phyloP scores from a whole-genome alignment of 139 green algal species.

The Auxenochlorella pyrenoidosa region DNA sequence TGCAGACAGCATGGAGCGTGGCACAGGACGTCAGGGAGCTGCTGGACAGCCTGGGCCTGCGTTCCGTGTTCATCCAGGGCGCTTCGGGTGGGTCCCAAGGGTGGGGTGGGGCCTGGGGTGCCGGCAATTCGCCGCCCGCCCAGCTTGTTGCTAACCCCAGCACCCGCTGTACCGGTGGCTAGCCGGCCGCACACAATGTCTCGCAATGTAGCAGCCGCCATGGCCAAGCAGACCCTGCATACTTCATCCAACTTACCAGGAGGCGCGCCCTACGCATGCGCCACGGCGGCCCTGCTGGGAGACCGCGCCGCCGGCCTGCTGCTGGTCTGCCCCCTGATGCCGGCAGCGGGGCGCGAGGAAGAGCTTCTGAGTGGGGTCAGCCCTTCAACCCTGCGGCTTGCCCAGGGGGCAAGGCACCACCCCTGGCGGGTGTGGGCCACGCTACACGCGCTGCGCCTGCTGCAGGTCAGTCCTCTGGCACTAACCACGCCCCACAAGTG shows the following conservation, averaged over 20 bases:
- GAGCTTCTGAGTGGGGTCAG: background rate
- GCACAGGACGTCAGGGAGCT: conserved; percentile 12
- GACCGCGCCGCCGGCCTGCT: conserved; percentile 18
- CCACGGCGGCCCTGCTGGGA: background rate
- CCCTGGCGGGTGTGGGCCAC: conserved; percentile 22
- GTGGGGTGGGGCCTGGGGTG: background rate
- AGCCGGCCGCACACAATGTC: no score
- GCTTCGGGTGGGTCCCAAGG: background rate
- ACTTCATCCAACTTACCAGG: background rate
- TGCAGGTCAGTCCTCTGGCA: background rate
- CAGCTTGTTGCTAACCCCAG: no score
- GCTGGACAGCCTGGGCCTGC: conserved; percentile 18
- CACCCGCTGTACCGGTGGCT: no score
- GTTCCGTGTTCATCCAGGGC: background rate
- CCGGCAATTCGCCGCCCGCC: no score
- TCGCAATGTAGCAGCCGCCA: no score
- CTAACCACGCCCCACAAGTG: no score
- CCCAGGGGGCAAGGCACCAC: background rate
- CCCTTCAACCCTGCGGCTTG: background rate
- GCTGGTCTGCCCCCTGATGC: conserved; percentile 31
- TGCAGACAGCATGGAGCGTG: background rate
- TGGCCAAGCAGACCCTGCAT: no score
- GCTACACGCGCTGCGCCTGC: conserved; percentile 13
- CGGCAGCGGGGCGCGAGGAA: background rate
- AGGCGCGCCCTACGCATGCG: conserved; percentile 27